Conservation (phyloP, 139 green algal genomes). For the Chlorokybus atmophyticus region DNA sequence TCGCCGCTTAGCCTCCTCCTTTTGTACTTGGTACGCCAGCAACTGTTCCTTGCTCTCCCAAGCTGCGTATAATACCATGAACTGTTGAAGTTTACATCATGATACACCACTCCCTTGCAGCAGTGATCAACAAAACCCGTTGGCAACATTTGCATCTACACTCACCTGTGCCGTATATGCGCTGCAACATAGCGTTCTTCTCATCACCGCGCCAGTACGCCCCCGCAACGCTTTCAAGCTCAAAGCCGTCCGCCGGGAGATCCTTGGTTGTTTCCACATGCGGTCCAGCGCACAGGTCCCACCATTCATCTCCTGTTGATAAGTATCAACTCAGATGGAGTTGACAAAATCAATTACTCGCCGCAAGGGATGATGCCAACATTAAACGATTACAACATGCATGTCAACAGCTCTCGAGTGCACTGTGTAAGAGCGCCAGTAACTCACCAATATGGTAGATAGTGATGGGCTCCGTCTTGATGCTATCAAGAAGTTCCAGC, state of each 20-base stretch:
- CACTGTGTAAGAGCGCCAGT: slow-evolving; percentile 28
- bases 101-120: no score
- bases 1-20: slow-evolving; percentile 44
- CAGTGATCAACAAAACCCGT: no score
- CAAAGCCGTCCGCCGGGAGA: slow-evolving; percentile 64
- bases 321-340: slow-evolving; percentile 1
- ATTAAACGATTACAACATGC: neutral
- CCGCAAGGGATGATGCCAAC: neutral
- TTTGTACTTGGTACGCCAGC: slow-evolving; percentile 49
- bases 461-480: slow-evolving; percentile 77
- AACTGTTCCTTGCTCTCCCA: slow-evolving; percentile 55
- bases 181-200: slow-evolving; percentile 64
- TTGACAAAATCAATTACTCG: neutral
- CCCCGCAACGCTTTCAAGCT: slow-evolving; percentile 81
- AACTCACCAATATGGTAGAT: slow-evolving; percentile 89
- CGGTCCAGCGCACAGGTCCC: slow-evolving; percentile 89
- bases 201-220: slow-evolving; percentile 77
- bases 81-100: no score
- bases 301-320: slow-evolving; percentile 39
- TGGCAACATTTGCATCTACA: no score
- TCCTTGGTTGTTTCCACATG: slow-evolving; percentile 72
- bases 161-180: slow-evolving; percentile 93
- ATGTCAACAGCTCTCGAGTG: neutral
- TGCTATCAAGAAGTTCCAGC: slow-evolving; percentile 84
- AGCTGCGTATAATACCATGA: no score